Conservation (phyloP, 495 filamentous ascomycete species). For the Tuber umbilicatum region DNA sequence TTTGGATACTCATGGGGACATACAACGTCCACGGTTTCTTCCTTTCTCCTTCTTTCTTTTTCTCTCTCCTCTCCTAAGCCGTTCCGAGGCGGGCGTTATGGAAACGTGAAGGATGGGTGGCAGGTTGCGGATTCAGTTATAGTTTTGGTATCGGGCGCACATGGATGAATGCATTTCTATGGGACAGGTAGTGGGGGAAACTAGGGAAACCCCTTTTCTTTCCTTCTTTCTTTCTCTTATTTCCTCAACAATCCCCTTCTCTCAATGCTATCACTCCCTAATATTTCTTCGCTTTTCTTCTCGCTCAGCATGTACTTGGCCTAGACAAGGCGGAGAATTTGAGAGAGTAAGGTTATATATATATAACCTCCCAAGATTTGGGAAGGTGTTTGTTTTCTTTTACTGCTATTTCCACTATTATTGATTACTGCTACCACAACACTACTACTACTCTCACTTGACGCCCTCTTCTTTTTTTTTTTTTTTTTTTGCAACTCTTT, state of each 20-base stretch:
- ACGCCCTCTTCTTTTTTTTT: conserved; percentile 10
- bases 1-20: background rate
- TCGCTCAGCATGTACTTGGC: background rate
- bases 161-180: conserved; percentile 35
- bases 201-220: conserved; percentile 10
- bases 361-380: background rate
- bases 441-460: conserved; percentile 21
- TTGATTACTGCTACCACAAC: conserved; percentile 24
- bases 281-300: background rate
- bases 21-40: background rate
- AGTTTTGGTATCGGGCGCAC: conserved; percentile 28
- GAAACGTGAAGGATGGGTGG: conserved; percentile 11
- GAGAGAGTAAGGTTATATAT: background rate
- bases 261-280: background rate
- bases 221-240: conserved; percentile 12
- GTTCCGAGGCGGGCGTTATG: conserved; percentile 8
- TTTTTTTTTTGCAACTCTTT: background rate
- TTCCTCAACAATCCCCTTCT: background rate
- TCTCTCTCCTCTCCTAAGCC: conserved; percentile 7
- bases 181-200: conserved; percentile 3
- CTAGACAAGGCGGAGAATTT: background rate
- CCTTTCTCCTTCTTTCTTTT: background rate
- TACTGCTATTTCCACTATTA: background rate
- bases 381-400: background rate
- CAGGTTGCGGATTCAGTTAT: conserved; percentile 23